These are phyloP conservation scores for Penicillium sclerotigenum DNA, from an alignment of 2,329 filamentous ascomycete species.

Conservation along the genomic window DNA sequence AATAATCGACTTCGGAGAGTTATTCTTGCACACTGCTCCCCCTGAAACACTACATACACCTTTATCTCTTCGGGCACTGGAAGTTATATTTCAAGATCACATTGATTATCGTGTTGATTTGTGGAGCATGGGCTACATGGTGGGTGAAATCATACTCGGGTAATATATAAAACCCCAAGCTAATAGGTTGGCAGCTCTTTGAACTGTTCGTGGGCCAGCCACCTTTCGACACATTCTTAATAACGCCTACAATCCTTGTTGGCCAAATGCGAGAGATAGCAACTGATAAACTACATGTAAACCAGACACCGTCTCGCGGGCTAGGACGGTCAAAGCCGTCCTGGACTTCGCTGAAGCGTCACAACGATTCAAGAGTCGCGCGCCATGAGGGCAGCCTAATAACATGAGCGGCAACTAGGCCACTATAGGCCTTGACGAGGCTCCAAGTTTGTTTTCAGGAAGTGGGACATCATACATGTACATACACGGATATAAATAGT, in stretches of 20 bases:
- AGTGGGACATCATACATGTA: constrained; percentile 18
- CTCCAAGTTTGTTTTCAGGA: constrained; percentile 19
- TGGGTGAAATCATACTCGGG: no score
- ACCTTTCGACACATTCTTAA: constrained; percentile 39
- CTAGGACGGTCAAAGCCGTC: neutral
- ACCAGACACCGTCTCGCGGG: neutral
- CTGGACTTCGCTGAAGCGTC: neutral
- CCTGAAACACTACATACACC: constrained; percentile 36
- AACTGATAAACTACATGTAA: constrained; percentile 33
- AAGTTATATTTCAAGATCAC: constrained; percentile 38
- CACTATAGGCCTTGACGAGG: constrained; percentile 20
- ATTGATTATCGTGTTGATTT: constrained; percentile 39
- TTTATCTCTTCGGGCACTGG: constrained; percentile 36
- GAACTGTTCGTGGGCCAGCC: constrained; percentile 41
- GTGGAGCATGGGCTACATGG: constrained; percentile 38
- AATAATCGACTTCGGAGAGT: constrained; percentile 42
- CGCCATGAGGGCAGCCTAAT: neutral
- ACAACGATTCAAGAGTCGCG: constrained; percentile 11
- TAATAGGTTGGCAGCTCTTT: no score
- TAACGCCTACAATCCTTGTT: constrained; percentile 33
- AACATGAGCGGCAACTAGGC: constrained; percentile 11
- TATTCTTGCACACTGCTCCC: constrained; percentile 26
- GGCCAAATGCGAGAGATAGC: constrained; percentile 38
- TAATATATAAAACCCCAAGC: no score
- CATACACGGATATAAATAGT: no score